phyloP scores from a whole-genome alignment of 805 yeast genomes.

The Metschnikowia anglica region DNA sequence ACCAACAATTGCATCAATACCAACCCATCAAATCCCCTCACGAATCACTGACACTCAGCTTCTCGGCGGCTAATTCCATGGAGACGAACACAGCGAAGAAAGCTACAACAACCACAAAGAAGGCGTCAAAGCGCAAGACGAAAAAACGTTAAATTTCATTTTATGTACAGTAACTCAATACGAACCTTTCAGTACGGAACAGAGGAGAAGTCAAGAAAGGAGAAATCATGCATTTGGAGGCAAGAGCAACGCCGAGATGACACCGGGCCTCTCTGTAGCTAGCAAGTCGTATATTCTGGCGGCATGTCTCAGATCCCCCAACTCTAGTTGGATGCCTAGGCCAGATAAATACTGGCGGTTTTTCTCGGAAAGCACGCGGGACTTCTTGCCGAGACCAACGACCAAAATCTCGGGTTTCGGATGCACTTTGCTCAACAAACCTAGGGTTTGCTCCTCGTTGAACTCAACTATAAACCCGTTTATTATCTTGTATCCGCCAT shows the following conservation, averaged over 20 bases:
- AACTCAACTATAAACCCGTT: slow-evolving; percentile 57
- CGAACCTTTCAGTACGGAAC: neutral
- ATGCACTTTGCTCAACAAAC: slow-evolving; percentile 52
- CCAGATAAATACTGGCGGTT: slow-evolving; percentile 49
- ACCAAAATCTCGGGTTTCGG: slow-evolving; percentile 79
- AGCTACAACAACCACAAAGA: slow-evolving; percentile 3
- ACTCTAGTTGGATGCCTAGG: slow-evolving; percentile 69
- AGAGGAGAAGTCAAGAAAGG: too few species aligned
- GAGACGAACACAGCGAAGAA: neutral
- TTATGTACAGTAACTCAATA: neutral
- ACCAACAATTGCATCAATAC: slow-evolving; percentile 15
- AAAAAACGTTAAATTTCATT: slow-evolving; percentile 7
- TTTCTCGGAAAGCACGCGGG: slow-evolving; percentile 60
- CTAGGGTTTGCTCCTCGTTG: slow-evolving; percentile 39
- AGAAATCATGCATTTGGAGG: slow-evolving; percentile 59
- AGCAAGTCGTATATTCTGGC: slow-evolving; percentile 70
- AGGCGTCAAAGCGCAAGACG: slow-evolving; percentile 11
- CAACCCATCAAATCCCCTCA: slow-evolving; percentile 5
- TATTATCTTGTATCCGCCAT: slow-evolving; percentile 45
- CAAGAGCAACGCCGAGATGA: slow-evolving; percentile 69
- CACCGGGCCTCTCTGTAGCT: slow-evolving; percentile 76
- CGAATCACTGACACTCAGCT: neutral
- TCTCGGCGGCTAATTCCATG: neutral
- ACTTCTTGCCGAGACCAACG: slow-evolving; percentile 65
- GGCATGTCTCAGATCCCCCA: slow-evolving; percentile 61